Conservation (phyloP, 352 stramenopile species). For the Globisporangium recalcitrans region DNA sequence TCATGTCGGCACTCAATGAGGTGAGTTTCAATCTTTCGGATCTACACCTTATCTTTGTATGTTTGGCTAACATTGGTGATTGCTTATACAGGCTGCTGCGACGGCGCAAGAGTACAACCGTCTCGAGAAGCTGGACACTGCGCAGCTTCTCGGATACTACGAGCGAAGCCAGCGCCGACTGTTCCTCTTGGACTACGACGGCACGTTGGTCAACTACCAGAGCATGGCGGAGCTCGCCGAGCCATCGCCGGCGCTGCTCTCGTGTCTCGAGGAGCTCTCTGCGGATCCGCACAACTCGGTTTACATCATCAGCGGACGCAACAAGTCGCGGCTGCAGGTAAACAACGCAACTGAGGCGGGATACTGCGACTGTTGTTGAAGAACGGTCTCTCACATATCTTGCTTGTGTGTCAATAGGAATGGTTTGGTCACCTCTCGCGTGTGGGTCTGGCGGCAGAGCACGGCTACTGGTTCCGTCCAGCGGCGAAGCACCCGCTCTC, state of each 20-base stretch:
- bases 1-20: conserved; percentile 80
- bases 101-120: conserved; percentile 82
- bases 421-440: conserved; percentile 80
- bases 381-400: no score
- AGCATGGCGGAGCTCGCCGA: conserved; percentile 69
- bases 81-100: no score
- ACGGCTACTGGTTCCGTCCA: conserved; percentile 78
- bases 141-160: conserved; percentile 78
- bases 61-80: no score
- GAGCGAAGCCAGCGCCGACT: conserved; percentile 75
- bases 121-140: conserved; percentile 82
- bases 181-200: conserved; percentile 85
- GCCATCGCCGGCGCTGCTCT: conserved; percentile 46
- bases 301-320: conserved; percentile 82
- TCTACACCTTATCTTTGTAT: no score
- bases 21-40: no score
- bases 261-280: conserved; percentile 64
- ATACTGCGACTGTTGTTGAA: no score
- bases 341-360: no score
- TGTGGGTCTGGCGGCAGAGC: conserved; percentile 70
- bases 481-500: conserved; percentile 46
- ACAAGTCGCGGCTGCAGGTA: conserved; percentile 60
- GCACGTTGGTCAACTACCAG: conserved; percentile 76
- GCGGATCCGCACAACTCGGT: conserved; percentile 74
- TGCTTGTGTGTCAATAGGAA: no score